Base-by-base conservation (phyloP, 352 stramenopile genomes). In the Phytophthora nicotianae region DNA sequence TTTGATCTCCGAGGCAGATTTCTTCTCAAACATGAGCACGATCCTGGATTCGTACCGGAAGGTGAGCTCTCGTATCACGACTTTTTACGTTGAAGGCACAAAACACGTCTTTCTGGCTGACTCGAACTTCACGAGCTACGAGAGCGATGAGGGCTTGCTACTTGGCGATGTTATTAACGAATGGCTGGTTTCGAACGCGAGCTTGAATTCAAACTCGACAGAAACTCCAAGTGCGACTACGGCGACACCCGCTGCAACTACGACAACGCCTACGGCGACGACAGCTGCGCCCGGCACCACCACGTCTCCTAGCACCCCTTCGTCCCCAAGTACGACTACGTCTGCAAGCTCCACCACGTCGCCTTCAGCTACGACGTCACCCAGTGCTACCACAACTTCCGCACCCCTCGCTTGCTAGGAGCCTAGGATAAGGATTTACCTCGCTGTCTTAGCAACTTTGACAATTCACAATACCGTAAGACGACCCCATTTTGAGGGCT, bases 1-100 rank as follows among this genome's bases (percentile, higher is more conserved):
- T 13, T 68, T 81, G 33, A 79, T 91, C 37, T 74, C 60, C 2
- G 51, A 46, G n/a, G 69, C 69, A 3, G 65, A 74, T 38, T 89
- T 89, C 41, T 86, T 72, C 66, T 52, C 33, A 6, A 63, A 80
- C 43, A 69, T 80, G 58, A 66, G 52, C 6, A 46, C 50, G 16
- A 81, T 84, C 24, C 38, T 79, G 14, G 50, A 65, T 46, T 50
- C 62, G 35, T 79, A 79, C 50, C 29, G 58, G 10, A 64, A 55
- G 7, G 61, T 70, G 11, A 78, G 63, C 58, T 60, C 50, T 45
- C 51, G 51, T 8, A 65, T 76, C 43, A 67, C 70, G 16, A 75
- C 62, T 14, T 79, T 79, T 48, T 69, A 70, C 41, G 54, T 73
- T 2, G 58, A 70, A 27, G 53, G 63, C 50, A 66, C 58, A 23